Evolutionary conservation across 2,329 filamentous ascomycete genomes (phyloP), one percentile per base, ranked within the genome.

Genomic region (Cryphonectria parasitica): DNA sequence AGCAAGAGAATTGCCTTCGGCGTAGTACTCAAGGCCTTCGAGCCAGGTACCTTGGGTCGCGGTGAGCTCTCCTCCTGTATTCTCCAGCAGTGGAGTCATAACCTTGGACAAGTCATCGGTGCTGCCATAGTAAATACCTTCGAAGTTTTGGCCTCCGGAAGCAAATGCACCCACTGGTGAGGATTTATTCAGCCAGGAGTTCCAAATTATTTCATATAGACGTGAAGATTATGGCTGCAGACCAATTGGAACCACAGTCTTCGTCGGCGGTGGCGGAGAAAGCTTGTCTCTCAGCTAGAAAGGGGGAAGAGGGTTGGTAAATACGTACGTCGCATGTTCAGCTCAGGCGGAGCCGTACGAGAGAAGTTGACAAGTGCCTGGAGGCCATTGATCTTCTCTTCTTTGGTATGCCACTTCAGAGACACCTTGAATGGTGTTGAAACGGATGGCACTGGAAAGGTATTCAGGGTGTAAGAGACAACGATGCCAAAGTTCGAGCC

Each of bases 291-390:
- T 2, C 13, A 31, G 7, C 15, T 22, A 17, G 8, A 73, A 71
- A 81, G 80, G 31, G 76, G 66, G 78, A 80, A 31, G 1, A 19
- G 15, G 76, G 70, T 10, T 76, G 76, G 15, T 77, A 78, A 63
- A 79, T 79, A 73, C 82, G 80, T 7, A 83, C 72, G 25, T 64
- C 82, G 79, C 79, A 83, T 81, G 73, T 83, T 84, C 31, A 84
- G 73, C 76, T 83, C 82, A 8, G 74, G 70, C 10, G 82, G 81
- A 80, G 82, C 81, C 10, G 74, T 77, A 54, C 79, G 54, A 34
- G 63, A 69, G 34, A 75, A 79, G 43, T 78, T 75, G 63, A 79
- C 78, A 15, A 80, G 75, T 5, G 76, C 75, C 19, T 73, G 71
- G 52, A 80, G 39, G 8, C 78, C 79, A 10, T 73, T 74, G 0